Percentiles rank a stretch among this genome's conserved stretches.
Evolutionary conservation across 2,329 filamentous ascomycete species (phyloP).

Genomic region (Pseudogymnoascus sp.): DNA sequence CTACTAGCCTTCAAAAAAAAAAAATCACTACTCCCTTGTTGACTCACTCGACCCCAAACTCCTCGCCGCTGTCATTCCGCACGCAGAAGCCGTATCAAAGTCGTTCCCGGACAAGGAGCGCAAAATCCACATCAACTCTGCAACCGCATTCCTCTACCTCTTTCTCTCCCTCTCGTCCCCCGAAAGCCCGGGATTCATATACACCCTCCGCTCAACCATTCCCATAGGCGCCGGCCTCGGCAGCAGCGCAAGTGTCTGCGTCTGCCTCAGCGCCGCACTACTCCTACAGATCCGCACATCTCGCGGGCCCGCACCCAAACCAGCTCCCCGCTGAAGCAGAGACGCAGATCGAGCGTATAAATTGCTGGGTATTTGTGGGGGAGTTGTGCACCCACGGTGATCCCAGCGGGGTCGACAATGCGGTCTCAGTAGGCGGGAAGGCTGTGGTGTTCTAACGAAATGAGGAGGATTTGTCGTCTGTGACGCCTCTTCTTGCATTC

Average conservation of each 20-base stretch:
- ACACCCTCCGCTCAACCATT: slow-evolving; percentile 87
- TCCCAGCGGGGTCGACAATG: too few relatives aligned
- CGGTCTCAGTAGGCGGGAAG: too few relatives aligned
- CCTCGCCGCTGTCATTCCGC: slow-evolving; percentile 69
- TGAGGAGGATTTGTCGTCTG: slow-evolving; percentile 59
- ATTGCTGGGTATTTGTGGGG: too few relatives aligned
- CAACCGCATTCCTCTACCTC: slow-evolving; percentile 82
- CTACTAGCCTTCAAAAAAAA: slow-evolving; percentile 72
- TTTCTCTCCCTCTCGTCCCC: slow-evolving; percentile 77
- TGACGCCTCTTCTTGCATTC: slow-evolving; percentile 74
- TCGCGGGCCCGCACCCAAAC: slow-evolving; percentile 63
- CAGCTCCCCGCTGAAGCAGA: too few relatives aligned
- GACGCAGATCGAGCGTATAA: too few relatives aligned
- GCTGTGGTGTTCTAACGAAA: slow-evolving; percentile 72
- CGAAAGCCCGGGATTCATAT: slow-evolving; percentile 71
- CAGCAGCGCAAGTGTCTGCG: slow-evolving; percentile 87
- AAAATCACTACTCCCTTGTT: slow-evolving; percentile 86
- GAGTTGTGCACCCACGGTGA: too few relatives aligned
- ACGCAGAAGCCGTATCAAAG: slow-evolving; percentile 64
- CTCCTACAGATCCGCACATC: slow-evolving; percentile 33
- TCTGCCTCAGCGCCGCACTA: slow-evolving; percentile 80
- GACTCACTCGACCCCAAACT: slow-evolving; percentile 78
- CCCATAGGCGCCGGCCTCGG: slow-evolving; percentile 90
- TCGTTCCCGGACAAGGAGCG: slow-evolving; percentile 62
- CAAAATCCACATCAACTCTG: slow-evolving; percentile 77